Conservation (phyloP, 805 yeast genomes). For the Ogataea henricii region DNA sequence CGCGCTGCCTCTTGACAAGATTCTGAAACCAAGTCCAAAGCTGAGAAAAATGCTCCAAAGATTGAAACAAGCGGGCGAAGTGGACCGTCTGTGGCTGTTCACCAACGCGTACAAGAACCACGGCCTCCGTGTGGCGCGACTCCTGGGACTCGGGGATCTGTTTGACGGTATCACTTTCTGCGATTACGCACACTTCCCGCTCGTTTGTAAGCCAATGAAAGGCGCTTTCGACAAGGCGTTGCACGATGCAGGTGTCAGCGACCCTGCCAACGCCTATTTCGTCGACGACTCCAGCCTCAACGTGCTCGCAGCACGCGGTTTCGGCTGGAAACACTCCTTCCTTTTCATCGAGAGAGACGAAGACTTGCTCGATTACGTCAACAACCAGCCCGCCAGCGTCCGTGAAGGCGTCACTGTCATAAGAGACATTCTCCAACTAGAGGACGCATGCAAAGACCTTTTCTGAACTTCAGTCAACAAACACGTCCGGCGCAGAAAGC, state of each 20-base stretch:
- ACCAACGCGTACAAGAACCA: slow-evolving; percentile 95
- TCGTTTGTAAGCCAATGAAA: slow-evolving; percentile 88
- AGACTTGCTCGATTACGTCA: slow-evolving; percentile 43
- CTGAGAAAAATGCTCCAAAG: slow-evolving; percentile 54
- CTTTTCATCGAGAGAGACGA: slow-evolving; percentile 75
- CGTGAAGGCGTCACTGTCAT: slow-evolving; percentile 50
- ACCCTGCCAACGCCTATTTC: slow-evolving; percentile 59
- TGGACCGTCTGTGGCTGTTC: slow-evolving; percentile 82
- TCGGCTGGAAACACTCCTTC: slow-evolving; percentile 72
- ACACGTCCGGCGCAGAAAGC: slow-evolving; percentile 18
- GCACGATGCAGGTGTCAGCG: slow-evolving; percentile 57
- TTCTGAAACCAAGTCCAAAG: slow-evolving; percentile 62
- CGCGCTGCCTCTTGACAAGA: slow-evolving; percentile 79
- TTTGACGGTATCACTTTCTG: slow-evolving; percentile 95
- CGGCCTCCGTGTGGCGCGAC: slow-evolving; percentile 74
- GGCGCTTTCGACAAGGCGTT: slow-evolving; percentile 67
- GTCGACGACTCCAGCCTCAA: slow-evolving; percentile 87
- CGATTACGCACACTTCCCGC: slow-evolving; percentile 70
- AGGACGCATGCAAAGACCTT: slow-evolving; percentile 51
- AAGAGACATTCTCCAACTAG: slow-evolving; percentile 58
- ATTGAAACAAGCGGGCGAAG: slow-evolving; percentile 48
- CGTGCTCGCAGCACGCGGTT: slow-evolving; percentile 66
- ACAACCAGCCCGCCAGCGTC: slow-evolving; percentile 38
- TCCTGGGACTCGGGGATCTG: slow-evolving; percentile 86
- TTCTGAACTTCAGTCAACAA: slow-evolving; percentile 31